Conservation (phyloP, 192 early-diverging fungal genomes). For the Podila horticola region DNA sequence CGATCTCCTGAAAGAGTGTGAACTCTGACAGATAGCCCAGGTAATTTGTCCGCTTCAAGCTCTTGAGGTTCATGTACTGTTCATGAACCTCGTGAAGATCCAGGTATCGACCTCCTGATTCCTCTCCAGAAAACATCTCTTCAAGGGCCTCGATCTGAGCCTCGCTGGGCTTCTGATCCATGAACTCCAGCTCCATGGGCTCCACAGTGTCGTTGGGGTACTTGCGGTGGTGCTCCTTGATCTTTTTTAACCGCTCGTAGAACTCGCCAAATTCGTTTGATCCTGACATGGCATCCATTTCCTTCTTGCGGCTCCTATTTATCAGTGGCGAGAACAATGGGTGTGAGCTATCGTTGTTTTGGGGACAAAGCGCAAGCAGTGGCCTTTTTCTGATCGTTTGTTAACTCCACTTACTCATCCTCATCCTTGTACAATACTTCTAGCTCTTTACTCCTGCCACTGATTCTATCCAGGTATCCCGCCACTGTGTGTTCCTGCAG, state of each 20-base stretch:
- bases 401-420: conserved; percentile 64
- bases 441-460: conserved; percentile 69
- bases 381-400: too few relatives aligned
- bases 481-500: conserved; percentile 83
- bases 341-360: background rate
- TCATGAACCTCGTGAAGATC: conserved; percentile 86
- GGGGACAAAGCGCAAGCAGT: background rate
- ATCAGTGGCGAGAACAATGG: background rate
- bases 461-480: conserved; percentile 76
- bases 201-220: conserved; percentile 81
- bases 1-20: conserved; percentile 66
- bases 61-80: conserved; percentile 86
- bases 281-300: conserved; percentile 76
- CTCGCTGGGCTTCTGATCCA: conserved; percentile 61
- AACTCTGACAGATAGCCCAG: conserved; percentile 75
- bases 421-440: conserved; percentile 76
- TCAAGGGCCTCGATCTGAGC: conserved; percentile 71
- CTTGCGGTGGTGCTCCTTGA: conserved; percentile 84
- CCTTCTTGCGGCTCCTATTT: conserved; percentile 68
- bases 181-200: conserved; percentile 84
- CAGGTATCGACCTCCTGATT: conserved; percentile 83
- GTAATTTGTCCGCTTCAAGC: conserved; percentile 69
- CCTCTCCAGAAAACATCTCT: conserved; percentile 93
- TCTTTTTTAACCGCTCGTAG: conserved; percentile 81
- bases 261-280: conserved; percentile 84